Base-by-base conservation (phyloP, 2,329 filamentous ascomycete genomes). In the Pyrenophora tritici-repentis region DNA sequence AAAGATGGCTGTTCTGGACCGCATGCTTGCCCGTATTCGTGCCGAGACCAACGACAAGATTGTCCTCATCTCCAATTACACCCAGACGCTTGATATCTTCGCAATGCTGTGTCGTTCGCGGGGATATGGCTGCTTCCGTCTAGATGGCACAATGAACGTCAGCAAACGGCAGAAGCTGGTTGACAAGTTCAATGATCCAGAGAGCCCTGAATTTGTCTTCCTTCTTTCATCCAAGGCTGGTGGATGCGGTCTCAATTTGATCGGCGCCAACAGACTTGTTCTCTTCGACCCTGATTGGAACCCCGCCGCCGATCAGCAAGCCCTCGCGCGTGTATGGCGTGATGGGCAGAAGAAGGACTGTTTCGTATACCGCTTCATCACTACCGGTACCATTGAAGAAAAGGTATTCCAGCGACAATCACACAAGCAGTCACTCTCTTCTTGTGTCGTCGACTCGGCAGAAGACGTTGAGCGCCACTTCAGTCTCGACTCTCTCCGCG, bases 271-370 rank as follows among this genome's bases (percentile, higher is more conserved):
- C 72, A 87, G 94, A 10, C 85, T 99, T 2, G 90, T 99, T 1
- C 84, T 99, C 34, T 99, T 99, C 71, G 94, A 99, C 62, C 94
- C 94, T 0, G 78, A 81, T 74, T 99, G 94, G 94, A 99, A 99
- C 66, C 94, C 94, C 0, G 94, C 94, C 3, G 92, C 94, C 1
- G 94, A 99, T 68, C 94, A 99, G 73, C 94, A 99, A 76, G 94
- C 94, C 3, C 83, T 99, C 24, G 94, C 94, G 31, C 89, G 94
- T 79, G 94, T 99, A 16, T 99, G 94, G 94, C 90, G 94, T 80
- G 94, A 99, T 66, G 94, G 94, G 0, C 94, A 99, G 75, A 97
- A 95, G 81, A 99, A 99, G 71, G 94, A 99, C 68, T 99, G 94
- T 69, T 99, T 99, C 66, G 94, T 99, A 13, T 99, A 99, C 74